phyloP scores from a whole-genome alignment of 805 yeast genomes.

The Candida pini region DNA sequence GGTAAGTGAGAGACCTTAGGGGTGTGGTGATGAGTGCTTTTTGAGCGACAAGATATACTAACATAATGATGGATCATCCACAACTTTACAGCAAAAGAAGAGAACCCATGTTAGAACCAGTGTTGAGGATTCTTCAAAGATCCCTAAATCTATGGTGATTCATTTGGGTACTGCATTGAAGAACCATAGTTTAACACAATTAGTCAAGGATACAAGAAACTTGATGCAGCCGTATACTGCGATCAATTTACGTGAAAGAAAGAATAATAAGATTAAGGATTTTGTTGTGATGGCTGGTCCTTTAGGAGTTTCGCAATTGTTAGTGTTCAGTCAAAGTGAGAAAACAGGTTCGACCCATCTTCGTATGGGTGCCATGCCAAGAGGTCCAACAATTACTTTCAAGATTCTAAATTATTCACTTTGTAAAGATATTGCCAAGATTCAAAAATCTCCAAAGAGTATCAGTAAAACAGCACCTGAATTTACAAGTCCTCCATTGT shows the following conservation, averaged over 20 bases:
- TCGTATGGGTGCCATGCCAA: slow-evolving; percentile 80
- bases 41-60: no score
- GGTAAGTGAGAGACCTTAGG: no score
- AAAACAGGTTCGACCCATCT: slow-evolving; percentile 74
- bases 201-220: slow-evolving; percentile 80
- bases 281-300: slow-evolving; percentile 99
- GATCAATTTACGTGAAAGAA: slow-evolving; percentile 77
- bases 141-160: slow-evolving; percentile 93
- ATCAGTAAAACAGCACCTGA: slow-evolving; percentile 59
- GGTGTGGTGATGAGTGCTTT: no score
- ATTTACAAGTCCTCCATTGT: slow-evolving; percentile 73
- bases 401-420: slow-evolving; percentile 71
- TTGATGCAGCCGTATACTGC: slow-evolving; percentile 98
- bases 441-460: slow-evolving; percentile 75
- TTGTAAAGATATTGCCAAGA: slow-evolving; percentile 68
- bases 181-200: slow-evolving; percentile 76
- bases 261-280: slow-evolving; percentile 81
- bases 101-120: slow-evolving; percentile 74
- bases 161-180: slow-evolving; percentile 70
- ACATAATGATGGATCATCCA: no score
- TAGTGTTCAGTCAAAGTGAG: slow-evolving; percentile 79
- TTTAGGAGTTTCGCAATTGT: slow-evolving; percentile 81
- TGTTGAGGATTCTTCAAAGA: slow-evolving; percentile 62
- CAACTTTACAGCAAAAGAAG: slow-evolving; percentile 57
- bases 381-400: slow-evolving; percentile 92